Evolutionary conservation across 257 asterid species (phyloP).

Genomic region (Solanum paucissectum): DNA sequence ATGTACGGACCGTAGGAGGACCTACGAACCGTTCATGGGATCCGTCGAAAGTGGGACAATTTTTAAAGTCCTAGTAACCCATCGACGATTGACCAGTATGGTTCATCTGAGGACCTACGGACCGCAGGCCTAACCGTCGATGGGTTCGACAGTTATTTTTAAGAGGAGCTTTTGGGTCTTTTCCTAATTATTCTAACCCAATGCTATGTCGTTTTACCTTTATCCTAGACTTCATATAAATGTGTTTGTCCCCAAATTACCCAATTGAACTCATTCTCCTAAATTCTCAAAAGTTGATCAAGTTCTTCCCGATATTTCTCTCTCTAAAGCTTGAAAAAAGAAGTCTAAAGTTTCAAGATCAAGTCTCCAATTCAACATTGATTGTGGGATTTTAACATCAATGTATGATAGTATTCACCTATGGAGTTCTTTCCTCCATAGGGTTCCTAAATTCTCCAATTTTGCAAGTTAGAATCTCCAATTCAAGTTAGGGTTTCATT

Average conservation of each 20-base stretch:
- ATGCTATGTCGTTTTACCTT: background rate
- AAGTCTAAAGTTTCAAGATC: background rate
- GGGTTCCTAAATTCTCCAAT: no score
- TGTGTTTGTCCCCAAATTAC: background rate
- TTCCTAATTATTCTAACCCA: background rate
- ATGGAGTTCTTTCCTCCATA: background rate
- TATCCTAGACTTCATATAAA: no score
- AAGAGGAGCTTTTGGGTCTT: background rate
- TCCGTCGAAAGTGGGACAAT: background rate
- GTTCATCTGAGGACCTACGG: background rate
- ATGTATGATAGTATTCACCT: background rate
- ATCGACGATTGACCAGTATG: background rate
- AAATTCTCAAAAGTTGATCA: background rate
- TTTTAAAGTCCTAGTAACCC: background rate
- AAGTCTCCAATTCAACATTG: background rate
- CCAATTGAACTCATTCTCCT: background rate
- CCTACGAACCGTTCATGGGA: no score
- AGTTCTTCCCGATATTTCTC: background rate
- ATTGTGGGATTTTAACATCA: background rate
- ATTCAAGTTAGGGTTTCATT: background rate
- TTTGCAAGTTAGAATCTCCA: no score
- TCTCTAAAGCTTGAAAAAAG: background rate
- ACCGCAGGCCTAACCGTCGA: background rate
- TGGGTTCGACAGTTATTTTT: background rate
- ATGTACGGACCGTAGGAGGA: no score